These are phyloP conservation scores for Aquilaria sinensis DNA, from an alignment of 345 rosid species.

Conservation along the genomic window DNA sequence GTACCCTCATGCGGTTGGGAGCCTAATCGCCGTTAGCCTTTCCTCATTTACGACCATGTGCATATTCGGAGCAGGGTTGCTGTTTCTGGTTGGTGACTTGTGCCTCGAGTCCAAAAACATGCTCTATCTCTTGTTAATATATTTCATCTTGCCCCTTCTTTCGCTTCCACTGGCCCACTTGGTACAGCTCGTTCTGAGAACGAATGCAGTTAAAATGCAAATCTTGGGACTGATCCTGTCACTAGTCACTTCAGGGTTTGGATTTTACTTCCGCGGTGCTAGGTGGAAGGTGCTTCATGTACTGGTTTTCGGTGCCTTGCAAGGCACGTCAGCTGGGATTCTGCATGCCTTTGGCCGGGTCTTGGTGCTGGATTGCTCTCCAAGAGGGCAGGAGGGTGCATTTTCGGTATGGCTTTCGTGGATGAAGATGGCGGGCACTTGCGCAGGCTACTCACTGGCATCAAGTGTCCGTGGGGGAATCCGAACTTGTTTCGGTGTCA, in stretches of 20 bases:
- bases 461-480: constrained; percentile 31
- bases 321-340: constrained; percentile 44
- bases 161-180: constrained; percentile 44
- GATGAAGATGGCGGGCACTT: constrained; percentile 35
- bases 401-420: constrained; percentile 49
- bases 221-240: constrained; percentile 42
- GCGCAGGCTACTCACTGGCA: constrained; percentile 47
- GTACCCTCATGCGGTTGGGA: constrained; percentile 42
- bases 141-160: constrained; percentile 41
- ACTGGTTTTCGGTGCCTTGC: constrained; percentile 38
- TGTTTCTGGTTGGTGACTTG: constrained; percentile 37
- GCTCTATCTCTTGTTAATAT: constrained; percentile 38
- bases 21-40: constrained; percentile 27
- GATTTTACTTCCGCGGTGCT: constrained; percentile 29
- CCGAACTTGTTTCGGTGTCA: constrained; percentile 29
- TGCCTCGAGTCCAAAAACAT: constrained; percentile 36
- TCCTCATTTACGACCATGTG: constrained; percentile 55
- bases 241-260: constrained; percentile 32
- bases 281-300: constrained; percentile 34
- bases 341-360: constrained; percentile 45
- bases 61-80: constrained; percentile 39
- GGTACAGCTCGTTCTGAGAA: constrained; percentile 30
- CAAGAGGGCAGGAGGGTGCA: constrained; percentile 45
- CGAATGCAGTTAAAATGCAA: constrained; percentile 45
- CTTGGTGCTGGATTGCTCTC: constrained; percentile 41